Conservation (phyloP, 306 rosid genomes). For the Heteromeles arbutifolia region DNA sequence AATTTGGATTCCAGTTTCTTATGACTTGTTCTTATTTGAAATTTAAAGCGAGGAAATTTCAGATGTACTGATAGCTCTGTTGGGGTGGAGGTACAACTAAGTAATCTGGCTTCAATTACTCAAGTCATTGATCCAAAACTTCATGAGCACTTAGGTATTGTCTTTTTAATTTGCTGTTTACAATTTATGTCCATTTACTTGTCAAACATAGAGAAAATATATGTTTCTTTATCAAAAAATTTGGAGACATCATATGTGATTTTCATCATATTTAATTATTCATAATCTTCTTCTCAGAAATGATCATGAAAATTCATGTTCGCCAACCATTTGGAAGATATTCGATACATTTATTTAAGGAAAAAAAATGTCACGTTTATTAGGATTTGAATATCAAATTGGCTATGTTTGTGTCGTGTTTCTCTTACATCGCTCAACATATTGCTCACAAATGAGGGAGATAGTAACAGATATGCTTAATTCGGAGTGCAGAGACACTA, state of each 20-base stretch:
- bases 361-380: not conserved
- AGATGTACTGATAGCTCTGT: constrained; percentile 81
- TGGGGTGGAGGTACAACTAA: constrained; percentile 85
- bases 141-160: constrained; percentile 89
- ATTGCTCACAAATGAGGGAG: not conserved
- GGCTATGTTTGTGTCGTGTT: not conserved
- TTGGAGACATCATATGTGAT: not conserved
- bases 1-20: constrained; percentile 32
- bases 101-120: constrained; percentile 77
- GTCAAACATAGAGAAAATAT: not conserved
- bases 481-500: constrained; percentile 66
- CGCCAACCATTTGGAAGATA: not conserved
- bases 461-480: constrained; percentile 18
- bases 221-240: no score
- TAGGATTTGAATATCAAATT: not conserved
- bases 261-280: not conserved
- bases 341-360: not conserved
- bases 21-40: constrained; percentile 28
- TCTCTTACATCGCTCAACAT: constrained; percentile 11
- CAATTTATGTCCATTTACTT: not conserved
- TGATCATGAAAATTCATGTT: not conserved
- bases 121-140: constrained; percentile 97
- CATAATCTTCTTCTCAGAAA: not conserved
- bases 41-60: constrained; percentile 86
- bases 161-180: not conserved